These are phyloP conservation scores for Alliaria petiolata DNA, from an alignment of 345 rosid genomes.

Conservation along the genomic window DNA sequence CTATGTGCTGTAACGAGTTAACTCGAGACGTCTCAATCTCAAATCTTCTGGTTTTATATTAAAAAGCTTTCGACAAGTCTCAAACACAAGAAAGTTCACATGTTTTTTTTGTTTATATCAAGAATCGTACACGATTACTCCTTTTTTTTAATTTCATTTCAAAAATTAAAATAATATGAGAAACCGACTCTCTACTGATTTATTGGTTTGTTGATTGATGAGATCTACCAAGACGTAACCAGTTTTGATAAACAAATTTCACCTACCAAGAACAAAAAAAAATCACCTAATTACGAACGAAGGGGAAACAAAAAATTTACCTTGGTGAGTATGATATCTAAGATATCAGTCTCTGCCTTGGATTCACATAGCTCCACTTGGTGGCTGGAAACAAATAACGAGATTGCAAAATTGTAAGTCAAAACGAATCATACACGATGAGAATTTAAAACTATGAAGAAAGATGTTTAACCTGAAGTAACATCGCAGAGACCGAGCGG, in stretches of 20 bases:
- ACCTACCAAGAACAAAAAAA: constrained; percentile 21
- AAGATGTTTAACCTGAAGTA: constrained; percentile 43
- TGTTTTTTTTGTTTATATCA: too few relatives aligned
- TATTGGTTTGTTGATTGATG: neutral
- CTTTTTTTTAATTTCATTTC: neutral
- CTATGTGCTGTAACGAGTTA: constrained; percentile 19
- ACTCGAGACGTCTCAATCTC: constrained; percentile 23
- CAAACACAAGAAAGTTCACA: constrained; percentile 3
- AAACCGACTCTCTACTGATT: constrained; percentile 17
- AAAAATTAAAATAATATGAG: neutral
- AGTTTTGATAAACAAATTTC: constrained; percentile 20
- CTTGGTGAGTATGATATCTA: constrained; percentile 81
- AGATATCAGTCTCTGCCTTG: constrained; percentile 63
- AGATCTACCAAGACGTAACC: constrained; percentile 18
- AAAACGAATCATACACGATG: neutral
- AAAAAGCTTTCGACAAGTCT: neutral
- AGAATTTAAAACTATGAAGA: neutral
- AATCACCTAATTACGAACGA: neutral
- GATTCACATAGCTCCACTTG: constrained; percentile 56
- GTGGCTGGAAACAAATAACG: constrained; percentile 40
- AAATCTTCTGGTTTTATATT: neutral
- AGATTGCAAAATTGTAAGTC: neutral
- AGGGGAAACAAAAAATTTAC: constrained; percentile 39
- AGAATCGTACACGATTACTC: constrained; percentile 27
- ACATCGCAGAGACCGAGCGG: constrained; percentile 56